These are phyloP conservation scores for Arabidopsis hybrid DNA, from an alignment of 441 rosid species.

Conservation along the genomic window DNA sequence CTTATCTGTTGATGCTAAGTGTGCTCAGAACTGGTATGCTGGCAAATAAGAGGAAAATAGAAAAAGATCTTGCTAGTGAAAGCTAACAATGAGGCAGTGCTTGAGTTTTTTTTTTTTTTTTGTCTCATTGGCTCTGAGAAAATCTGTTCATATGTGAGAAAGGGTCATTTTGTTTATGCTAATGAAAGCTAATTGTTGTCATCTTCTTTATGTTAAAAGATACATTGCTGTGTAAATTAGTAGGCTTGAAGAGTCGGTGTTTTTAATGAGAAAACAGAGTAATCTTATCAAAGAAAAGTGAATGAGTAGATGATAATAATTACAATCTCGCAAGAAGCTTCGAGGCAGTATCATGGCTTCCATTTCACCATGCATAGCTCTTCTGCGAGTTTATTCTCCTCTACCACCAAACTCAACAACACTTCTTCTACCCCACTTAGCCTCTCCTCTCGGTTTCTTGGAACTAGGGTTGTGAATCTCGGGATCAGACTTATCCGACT, in stretches of 20 bases:
- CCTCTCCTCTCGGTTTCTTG: slow-evolving; percentile 63
- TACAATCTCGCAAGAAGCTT: slow-evolving; percentile 17
- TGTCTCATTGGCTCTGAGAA: slow-evolving; percentile 15
- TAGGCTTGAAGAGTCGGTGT: slow-evolving; percentile 13
- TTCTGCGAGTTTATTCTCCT: slow-evolving; percentile 37
- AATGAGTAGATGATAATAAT: slow-evolving; percentile 24
- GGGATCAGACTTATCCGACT: slow-evolving; percentile 40
- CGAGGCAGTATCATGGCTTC: slow-evolving; percentile 61
- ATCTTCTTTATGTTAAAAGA: neutral
- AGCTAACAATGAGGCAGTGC: slow-evolving; percentile 21
- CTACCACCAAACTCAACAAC: slow-evolving; percentile 39
- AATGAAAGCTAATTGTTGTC: slow-evolving; percentile 9
- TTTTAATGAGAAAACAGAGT: slow-evolving; percentile 18
- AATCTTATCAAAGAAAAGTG: slow-evolving; percentile 25
- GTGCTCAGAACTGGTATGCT: slow-evolving; percentile 93
- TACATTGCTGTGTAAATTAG: neutral
- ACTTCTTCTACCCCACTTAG: slow-evolving; percentile 41
- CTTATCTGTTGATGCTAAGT: slow-evolving; percentile 87
- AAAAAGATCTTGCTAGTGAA: neutral
- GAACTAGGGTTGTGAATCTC: slow-evolving; percentile 42
- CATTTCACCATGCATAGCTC: slow-evolving; percentile 50
- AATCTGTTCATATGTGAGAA: slow-evolving; percentile 32
- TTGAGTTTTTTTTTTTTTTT: neutral
- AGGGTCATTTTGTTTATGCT: slow-evolving; percentile 6
- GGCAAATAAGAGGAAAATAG: slow-evolving; percentile 58